Percentiles rank a stretch among this genome's conserved stretches.
phyloP scores from a whole-genome alignment of 2,329 filamentous ascomycete genomes.

The Tolypocladium tundrense region DNA sequence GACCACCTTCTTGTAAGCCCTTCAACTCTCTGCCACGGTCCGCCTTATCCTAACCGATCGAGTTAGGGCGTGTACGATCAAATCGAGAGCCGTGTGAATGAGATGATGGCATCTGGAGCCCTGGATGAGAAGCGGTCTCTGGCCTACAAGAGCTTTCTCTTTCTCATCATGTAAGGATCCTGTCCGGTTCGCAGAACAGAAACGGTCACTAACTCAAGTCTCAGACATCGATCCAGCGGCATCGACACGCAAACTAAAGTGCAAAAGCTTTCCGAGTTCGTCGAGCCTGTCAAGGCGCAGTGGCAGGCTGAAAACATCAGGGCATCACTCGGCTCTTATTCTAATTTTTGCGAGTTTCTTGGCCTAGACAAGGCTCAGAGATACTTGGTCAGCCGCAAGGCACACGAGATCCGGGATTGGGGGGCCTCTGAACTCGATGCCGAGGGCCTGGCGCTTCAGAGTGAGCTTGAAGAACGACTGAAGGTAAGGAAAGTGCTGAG shows the following conservation, averaged over 20 bases:
- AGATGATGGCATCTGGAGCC: slow-evolving; percentile 62
- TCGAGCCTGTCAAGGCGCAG: slow-evolving; percentile 68
- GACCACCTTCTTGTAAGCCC: slow-evolving; percentile 66
- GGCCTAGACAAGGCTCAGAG: slow-evolving; percentile 70
- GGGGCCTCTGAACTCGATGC: slow-evolving; percentile 63
- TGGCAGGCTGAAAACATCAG: slow-evolving; percentile 69
- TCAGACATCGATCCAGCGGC: slow-evolving; percentile 67
- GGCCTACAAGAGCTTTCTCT: slow-evolving; percentile 81
- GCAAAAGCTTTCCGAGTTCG: slow-evolving; percentile 62
- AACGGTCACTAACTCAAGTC: slow-evolving; percentile 4
- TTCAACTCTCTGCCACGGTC: not conserved
- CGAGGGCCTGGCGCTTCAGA: slow-evolving; percentile 70
- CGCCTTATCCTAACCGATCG: slow-evolving; percentile 8
- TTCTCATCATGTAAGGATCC: slow-evolving; percentile 68
- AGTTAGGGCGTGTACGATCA: slow-evolving; percentile 70
- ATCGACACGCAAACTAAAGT: slow-evolving; percentile 64
- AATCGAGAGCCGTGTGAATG: slow-evolving; percentile 71
- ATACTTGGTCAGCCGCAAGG: slow-evolving; percentile 64
- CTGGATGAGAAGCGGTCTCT: slow-evolving; percentile 76
- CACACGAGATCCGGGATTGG: slow-evolving; percentile 76
- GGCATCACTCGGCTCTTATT: slow-evolving; percentile 60
- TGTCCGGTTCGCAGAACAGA: not conserved
- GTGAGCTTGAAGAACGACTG: slow-evolving; percentile 65
- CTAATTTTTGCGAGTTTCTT: slow-evolving; percentile 69
- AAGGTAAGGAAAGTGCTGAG: slow-evolving; percentile 34